These are phyloP conservation scores for Annulohypoxylon truncatum DNA, from an alignment of 2,329 filamentous ascomycete genomes.

Conservation along the genomic window DNA sequence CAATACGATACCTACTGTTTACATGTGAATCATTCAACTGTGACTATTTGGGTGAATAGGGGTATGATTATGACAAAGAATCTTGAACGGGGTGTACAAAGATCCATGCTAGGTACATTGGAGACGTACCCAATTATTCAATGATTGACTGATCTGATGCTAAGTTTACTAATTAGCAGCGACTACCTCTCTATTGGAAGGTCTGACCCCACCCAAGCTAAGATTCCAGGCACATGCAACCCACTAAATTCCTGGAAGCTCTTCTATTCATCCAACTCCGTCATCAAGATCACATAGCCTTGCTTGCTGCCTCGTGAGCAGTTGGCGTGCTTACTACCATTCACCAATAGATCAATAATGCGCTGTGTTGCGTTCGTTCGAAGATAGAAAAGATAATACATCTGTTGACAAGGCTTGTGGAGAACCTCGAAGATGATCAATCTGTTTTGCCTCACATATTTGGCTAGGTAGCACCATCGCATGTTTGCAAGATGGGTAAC, in stretches of 20 bases:
- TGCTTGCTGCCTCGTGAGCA: slow-evolving; percentile 26
- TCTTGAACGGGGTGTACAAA: too few species aligned
- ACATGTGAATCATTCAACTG: too few species aligned
- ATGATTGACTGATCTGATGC: too few species aligned
- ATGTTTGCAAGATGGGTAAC: slow-evolving; percentile 79
- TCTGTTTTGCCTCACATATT: slow-evolving; percentile 22
- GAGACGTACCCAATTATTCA: too few species aligned
- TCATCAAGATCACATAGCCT: slow-evolving; percentile 32
- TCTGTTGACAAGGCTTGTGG: slow-evolving; percentile 3
- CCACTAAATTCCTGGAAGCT: slow-evolving; percentile 1
- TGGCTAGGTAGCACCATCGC: slow-evolving; percentile 44
- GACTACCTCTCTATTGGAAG: neutral
- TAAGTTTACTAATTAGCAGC: too few species aligned
- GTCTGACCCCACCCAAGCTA: neutral
- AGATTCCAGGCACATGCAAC: slow-evolving; percentile 2
- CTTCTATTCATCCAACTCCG: slow-evolving; percentile 18
- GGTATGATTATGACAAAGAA: too few species aligned
- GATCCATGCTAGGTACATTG: too few species aligned
- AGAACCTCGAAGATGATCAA: slow-evolving; percentile 36
- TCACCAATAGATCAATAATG: slow-evolving; percentile 11
- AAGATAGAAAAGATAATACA: slow-evolving; percentile 1
- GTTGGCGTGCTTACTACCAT: slow-evolving; percentile 12
- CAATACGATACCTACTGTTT: too few species aligned
- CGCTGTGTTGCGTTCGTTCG: neutral
- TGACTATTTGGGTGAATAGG: too few species aligned